Conservation (phyloP, 2,329 filamentous ascomycete genomes). For the Penicillium crustosum region DNA sequence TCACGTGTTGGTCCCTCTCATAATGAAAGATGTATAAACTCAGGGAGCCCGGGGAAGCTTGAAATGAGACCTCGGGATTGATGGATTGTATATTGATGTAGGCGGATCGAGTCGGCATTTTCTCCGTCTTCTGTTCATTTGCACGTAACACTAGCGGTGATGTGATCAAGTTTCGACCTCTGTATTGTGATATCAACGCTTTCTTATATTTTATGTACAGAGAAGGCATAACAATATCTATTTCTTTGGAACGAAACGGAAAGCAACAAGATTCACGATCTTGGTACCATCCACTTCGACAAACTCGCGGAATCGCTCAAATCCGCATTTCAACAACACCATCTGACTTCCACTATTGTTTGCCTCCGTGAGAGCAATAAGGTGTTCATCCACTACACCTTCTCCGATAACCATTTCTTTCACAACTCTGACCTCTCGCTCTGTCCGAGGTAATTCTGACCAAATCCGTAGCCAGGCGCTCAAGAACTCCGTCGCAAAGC, state of each 20-base stretch:
- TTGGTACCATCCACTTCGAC: conserved; percentile 6
- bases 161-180: not conserved
- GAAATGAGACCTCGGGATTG: not conserved
- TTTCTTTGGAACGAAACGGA: conserved; percentile 8
- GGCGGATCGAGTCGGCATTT: not conserved
- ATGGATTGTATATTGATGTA: not conserved
- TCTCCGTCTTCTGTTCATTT: not conserved
- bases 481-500: conserved; percentile 14
- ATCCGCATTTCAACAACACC: conserved; percentile 13
- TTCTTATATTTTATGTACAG: not conserved
- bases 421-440: conserved; percentile 7
- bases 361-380: conserved; percentile 14
- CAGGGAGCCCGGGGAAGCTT: not conserved
- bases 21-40: not conserved
- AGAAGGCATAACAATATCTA: not conserved
- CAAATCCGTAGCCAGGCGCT: conserved; percentile 12
- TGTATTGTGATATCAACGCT: too few species aligned
- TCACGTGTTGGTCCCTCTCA: too few species aligned
- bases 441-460: conserved; percentile 7
- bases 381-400: conserved; percentile 4
- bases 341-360: conserved; percentile 11
- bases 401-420: conserved; percentile 12
- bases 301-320: conserved; percentile 13
- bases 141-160: not conserved
- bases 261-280: conserved; percentile 10